A percentile compares a stretch with the other conserved stretches of the same genome.
phyloP scores from a whole-genome alignment of 805 yeast genomes.

The Maudiozyma serrabonitensis region DNA sequence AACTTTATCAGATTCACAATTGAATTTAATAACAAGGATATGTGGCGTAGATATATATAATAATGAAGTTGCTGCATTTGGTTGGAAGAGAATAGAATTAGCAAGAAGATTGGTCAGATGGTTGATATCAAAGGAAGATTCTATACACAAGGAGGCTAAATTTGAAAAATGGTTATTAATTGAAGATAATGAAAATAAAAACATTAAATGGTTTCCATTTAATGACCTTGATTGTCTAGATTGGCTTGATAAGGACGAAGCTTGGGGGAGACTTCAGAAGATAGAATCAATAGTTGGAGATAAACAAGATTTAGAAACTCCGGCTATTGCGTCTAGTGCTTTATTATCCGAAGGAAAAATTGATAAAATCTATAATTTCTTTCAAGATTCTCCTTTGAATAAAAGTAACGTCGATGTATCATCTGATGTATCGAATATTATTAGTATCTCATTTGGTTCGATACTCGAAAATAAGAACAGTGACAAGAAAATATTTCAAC shows the following conservation, averaged over 20 bases:
- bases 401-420: not conserved
- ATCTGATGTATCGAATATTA: slow-evolving; percentile 5
- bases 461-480: slow-evolving; percentile 5
- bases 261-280: slow-evolving; percentile 20
- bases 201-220: slow-evolving; percentile 17
- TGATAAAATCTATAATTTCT: slow-evolving; percentile 11
- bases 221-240: slow-evolving; percentile 19
- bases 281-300: not conserved
- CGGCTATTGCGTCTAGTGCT: not conserved
- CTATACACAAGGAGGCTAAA: not conserved
- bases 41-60: slow-evolving; percentile 6
- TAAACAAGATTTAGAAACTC: not conserved
- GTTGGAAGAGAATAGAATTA: slow-evolving; percentile 17
- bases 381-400: not conserved
- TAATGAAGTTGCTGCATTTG: slow-evolving; percentile 20
- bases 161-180: slow-evolving; percentile 1
- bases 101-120: slow-evolving; percentile 21
- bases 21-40: slow-evolving; percentile 3
- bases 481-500: slow-evolving; percentile 12
- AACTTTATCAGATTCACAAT: not conserved
- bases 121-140: slow-evolving; percentile 8
- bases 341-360: slow-evolving; percentile 8
- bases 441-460: slow-evolving; percentile 24
- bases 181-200: not conserved
- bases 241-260: slow-evolving; percentile 18